Evolutionary conservation across 805 yeast genomes (phyloP), one percentile per base, ranked within the genome.

Genomic region (Candida germanica): DNA sequence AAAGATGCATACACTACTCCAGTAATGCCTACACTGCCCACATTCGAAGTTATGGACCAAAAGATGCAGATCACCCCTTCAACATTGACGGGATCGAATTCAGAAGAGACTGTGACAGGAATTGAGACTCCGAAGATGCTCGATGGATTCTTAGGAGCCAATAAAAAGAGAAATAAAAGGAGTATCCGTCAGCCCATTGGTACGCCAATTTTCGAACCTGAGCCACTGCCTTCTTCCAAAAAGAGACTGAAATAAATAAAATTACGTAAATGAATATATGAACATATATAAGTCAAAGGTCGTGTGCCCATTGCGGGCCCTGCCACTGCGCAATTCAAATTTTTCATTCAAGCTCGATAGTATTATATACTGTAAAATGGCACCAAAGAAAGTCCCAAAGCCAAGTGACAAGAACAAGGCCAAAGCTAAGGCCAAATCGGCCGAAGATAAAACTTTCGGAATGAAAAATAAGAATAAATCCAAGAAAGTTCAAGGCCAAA

Each of bases 381-480:
- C 91, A 38, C 93, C 96, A 58, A 86, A 83, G 67, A 75, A 75
- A 53, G 71, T 54, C 58, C 73, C 54, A 63, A 73, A 51, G 72
- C 66, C 40, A n/a, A 53, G 59, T 3, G 79, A 75, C 47, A 77
- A 77, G 54, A 78, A 79, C 53, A 83, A 84, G 65, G 78, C 76
- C 36, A 80, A 83, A 68, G 73, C 75, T 49, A 71, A 69, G 50
- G 76, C 77, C 54, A 71, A 76, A 52, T 69, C 76, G 38, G 80
- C 81, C 44, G 98, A 73, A 21, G 82, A 93, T 64, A 89, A 87
- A 66, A 87, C 97, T 2, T 93, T 93, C 58, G 98, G 98, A 40
- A 70, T 93, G 72, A 93, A 89, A 57, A 93, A 93, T 61, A 93
- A 93, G 61, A 91, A 93, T 66, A 87, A 88, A 58, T 88, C 97